These are phyloP conservation scores for Sclerotinia glacialis DNA, from an alignment of 2,329 filamentous ascomycete genomes.

Conservation along the genomic window DNA sequence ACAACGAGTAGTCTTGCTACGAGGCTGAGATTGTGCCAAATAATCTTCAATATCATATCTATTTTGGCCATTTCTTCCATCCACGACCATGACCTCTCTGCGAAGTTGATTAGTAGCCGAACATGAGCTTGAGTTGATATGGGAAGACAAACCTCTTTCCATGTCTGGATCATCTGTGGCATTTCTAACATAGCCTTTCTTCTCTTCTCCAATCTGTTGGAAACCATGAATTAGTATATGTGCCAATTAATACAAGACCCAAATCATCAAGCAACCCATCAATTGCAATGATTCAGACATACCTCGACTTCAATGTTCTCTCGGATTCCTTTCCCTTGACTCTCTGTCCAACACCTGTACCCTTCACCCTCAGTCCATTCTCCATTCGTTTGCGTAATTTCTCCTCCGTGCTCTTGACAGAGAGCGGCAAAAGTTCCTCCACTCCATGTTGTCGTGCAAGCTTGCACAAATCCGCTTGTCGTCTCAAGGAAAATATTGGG, in stretches of 20 bases:
- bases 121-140: not conserved
- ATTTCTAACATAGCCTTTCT: slow-evolving; percentile 92
- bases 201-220: slow-evolving; percentile 74
- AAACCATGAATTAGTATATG: slow-evolving; percentile 24
- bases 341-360: slow-evolving; percentile 85
- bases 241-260: not conserved
- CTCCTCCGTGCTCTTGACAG: slow-evolving; percentile 70
- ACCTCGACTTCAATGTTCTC: slow-evolving; percentile 74
- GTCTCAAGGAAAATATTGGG: slow-evolving; percentile 76
- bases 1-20: slow-evolving; percentile 26
- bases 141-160: slow-evolving; percentile 73
- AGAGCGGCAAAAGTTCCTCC: slow-evolving; percentile 74
- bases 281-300: slow-evolving; percentile 42
- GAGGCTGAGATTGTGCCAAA: slow-evolving; percentile 9
- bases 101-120: slow-evolving; percentile 40
- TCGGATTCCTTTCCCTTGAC: slow-evolving; percentile 97
- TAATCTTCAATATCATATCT: slow-evolving; percentile 21
- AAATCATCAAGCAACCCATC: slow-evolving; percentile 31
- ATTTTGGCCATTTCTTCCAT: slow-evolving; percentile 71
- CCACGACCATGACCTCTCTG: slow-evolving; percentile 69
- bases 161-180: slow-evolving; percentile 85
- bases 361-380: slow-evolving; percentile 80
- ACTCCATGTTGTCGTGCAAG: slow-evolving; percentile 76
- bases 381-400: slow-evolving; percentile 70
- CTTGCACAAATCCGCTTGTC: slow-evolving; percentile 89